phyloP scores from a whole-genome alignment of 2,329 filamentous ascomycete species.

The Cyphellophora attinorum region DNA sequence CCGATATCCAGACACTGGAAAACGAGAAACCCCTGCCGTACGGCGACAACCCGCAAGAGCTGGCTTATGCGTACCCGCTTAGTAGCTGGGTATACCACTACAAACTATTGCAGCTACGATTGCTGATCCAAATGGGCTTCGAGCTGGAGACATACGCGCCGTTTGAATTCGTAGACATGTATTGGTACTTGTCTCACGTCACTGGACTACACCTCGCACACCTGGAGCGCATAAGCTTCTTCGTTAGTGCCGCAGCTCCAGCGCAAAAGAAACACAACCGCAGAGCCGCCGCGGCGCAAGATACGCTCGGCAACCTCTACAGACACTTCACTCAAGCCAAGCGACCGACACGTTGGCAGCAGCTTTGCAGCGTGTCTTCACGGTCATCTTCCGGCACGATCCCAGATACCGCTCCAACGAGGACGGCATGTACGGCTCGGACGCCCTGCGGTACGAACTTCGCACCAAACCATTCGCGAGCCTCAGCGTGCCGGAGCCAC shows the following conservation, averaged over 20 bases:
- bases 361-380: slow-evolving; percentile 52
- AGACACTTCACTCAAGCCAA: slow-evolving; percentile 56
- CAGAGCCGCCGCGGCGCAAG: no score
- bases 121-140: slow-evolving; percentile 83
- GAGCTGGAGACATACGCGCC: slow-evolving; percentile 83
- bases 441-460: slow-evolving; percentile 64
- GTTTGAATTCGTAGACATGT: slow-evolving; percentile 80
- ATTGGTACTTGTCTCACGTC: slow-evolving; percentile 76
- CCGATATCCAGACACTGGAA: slow-evolving; percentile 51
- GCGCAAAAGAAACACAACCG: slow-evolving; percentile 6
- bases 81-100: slow-evolving; percentile 85
- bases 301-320: slow-evolving; percentile 37
- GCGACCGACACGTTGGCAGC: slow-evolving; percentile 48
- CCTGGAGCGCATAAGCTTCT: slow-evolving; percentile 62
- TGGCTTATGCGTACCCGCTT: slow-evolving; percentile 60
- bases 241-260: slow-evolving; percentile 32
- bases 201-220: slow-evolving; percentile 59
- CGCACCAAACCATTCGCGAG: slow-evolving; percentile 75
- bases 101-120: slow-evolving; percentile 81
- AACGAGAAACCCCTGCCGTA: slow-evolving; percentile 51
- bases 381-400: slow-evolving; percentile 50
- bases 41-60: slow-evolving; percentile 30
- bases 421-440: slow-evolving; percentile 58
- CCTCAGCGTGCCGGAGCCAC: slow-evolving; percentile 59
- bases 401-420: no score